Base-by-base conservation (phyloP, 805 yeast species). In the Schizosaccharomyces octosporus region DNA sequence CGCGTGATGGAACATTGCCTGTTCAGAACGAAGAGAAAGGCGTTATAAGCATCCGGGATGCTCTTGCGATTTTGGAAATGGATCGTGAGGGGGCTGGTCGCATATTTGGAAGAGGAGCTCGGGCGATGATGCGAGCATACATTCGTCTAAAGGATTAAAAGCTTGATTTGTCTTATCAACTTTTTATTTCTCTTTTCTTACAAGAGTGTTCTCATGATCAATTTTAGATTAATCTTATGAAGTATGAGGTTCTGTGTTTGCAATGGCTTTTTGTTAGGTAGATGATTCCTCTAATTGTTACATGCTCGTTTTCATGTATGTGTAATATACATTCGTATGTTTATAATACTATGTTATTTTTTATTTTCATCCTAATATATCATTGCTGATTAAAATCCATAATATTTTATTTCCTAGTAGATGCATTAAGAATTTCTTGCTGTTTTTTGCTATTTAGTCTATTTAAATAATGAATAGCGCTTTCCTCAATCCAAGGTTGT, bases 401-500 rank as follows among this genome's bases (percentile, higher is more conserved):
- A 24, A n/a, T 24, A 5, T 45, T 45, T 45, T 45, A 45, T 24
- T 45, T 51, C 5, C 36, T 21, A 51, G 57, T 11, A 51, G 57
- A 21, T 19, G 57, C 57, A 51, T 51, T 51, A 17, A 51, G 27
- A 29, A 51, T 29, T 17, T 29, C 36, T 29, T 59, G 61, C 36
- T 42, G 54, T 54, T 59, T 45, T 31, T 43, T 59, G 17, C 39
- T 31, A 11, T 41, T 59, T 11, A 29, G 32, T 24, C n/a, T n/a
- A 41, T 41, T 31, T 15, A 59, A 51, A 43, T 42, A 59, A 42
- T 59, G 74, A 64, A 85, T 87, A 61, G 90, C 76, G 67, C 87
- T 88, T 66, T 88, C 93, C 64, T 80, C 79, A 62, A 93, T 74
- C 64, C 86, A 87, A 32, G 65, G 67, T 67, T 87, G 89, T 55